Base-by-base conservation (phyloP, 1,284 basidiomycete genomes). In the Melampsora larici-populina region DNA sequence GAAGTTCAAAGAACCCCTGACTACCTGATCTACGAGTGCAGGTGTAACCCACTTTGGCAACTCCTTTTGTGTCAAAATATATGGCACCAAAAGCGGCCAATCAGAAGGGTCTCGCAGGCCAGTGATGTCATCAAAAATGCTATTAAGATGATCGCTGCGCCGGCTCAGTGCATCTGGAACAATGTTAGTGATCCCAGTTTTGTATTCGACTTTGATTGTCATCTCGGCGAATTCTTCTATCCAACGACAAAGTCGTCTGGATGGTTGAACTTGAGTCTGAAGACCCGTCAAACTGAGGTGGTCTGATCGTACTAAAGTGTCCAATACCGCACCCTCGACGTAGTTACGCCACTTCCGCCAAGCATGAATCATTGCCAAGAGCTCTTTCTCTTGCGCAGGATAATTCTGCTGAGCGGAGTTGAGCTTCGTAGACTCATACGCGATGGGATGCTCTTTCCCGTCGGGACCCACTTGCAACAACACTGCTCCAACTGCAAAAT, bases 281-380 rank as follows among this genome's bases (percentile, higher is more conserved):
- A 87, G 86, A 73, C 84, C 82, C 46, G 86, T 81, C 0, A 87
- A 81, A 0, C 84, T 86, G 0, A 79, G 60, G 76, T 87, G 86
- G 77, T 87, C 85, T 0, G 85, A 86, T 62, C 82, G 83, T 0
- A 87, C 80, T 0, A 70, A 55, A 49, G 87, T 83, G 0, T 70
- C 80, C 13, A 6, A 31, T 1, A 65, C 63, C 0, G 78, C 60
- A 0, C 85, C 85, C 1, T 77, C 60, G 15, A 80, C 40, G n/a
- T 80, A 75, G 9, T 68, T 46, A 9, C 49, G 24, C 70, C 76
- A 80, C 33, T 74, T 68, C 48, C 74, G 70, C 29, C 79, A 77
- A 51, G 79, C 40, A 13, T 76, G 68, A 13, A 79, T 69, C 8
- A 80, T 76, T 1, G 79, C 76, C 13, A 80, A 63, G 15, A 79